These are phyloP conservation scores for Recurvomyces mirabilis DNA, from an alignment of 495 filamentous ascomycete species.

Conservation along the genomic window DNA sequence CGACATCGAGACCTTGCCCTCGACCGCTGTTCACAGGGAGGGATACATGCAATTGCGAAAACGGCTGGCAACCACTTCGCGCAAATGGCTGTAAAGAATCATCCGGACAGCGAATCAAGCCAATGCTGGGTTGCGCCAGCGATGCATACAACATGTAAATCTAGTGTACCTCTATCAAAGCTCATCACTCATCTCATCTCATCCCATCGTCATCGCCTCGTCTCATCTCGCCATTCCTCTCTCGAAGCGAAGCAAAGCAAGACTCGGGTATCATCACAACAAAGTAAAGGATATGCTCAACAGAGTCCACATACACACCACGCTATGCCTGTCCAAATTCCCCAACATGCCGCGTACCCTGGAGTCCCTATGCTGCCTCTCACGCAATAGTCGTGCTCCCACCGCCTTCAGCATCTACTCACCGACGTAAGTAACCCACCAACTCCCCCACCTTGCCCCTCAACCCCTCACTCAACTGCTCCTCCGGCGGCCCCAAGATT, in stretches of 20 bases:
- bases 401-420: too few relatives aligned
- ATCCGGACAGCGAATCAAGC: too few relatives aligned
- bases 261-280: too few relatives aligned
- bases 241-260: not conserved
- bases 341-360: too few relatives aligned
- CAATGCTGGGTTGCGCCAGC: not conserved
- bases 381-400: not conserved
- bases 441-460: slow-evolving; percentile 56
- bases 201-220: not conserved
- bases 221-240: not conserved
- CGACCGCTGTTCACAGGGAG: too few relatives aligned
- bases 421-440: slow-evolving; percentile 53
- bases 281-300: too few relatives aligned
- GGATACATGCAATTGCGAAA: too few relatives aligned
- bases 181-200: not conserved
- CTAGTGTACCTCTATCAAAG: not conserved
- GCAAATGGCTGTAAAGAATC: too few relatives aligned
- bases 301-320: too few relatives aligned
- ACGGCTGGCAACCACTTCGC: too few relatives aligned
- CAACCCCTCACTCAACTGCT: slow-evolving; percentile 76
- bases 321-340: not conserved
- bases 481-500: slow-evolving; percentile 65
- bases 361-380: too few relatives aligned
- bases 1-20: too few relatives aligned
- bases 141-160: not conserved